Evolutionary conservation across 2,329 filamentous ascomycete species (phyloP), one percentile per base, ranked within the genome.

Genomic region (Stemphylium beticola): DNA sequence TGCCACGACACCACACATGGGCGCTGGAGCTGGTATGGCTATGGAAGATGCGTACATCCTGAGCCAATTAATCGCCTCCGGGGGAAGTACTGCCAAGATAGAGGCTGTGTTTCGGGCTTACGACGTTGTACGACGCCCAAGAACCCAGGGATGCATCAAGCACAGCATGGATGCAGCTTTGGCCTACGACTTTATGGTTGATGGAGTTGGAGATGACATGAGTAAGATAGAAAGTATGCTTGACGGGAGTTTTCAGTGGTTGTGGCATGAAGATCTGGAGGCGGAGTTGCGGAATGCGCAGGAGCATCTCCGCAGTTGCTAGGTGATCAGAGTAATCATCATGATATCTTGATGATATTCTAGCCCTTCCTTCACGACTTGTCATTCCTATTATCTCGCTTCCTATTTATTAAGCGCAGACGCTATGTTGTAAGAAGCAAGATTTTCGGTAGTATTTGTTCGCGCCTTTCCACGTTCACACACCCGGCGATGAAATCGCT

Each of bases 1-100:
- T 61, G 82, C 82, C 0, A 55, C 75, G 0, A 79, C 78, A 1
- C 82, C 83, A 1, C 81, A 83, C 62, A 76, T 81, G 4, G 83
- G 82, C 0, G 78, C 81, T 0, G 83, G 83, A 5, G 83, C 83
- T 2, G 80, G 82, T 0, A 78, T 81, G 60, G 82, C 81, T 8
- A 77, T 85, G 58, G 83, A 85, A 66, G 83, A 85, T 53, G 80
- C 77, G 1, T 74, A 81, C 18, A 65, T 78, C 1, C 69, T 83
- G 24, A 73, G 73, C 8, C 64, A 64, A 8, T 57, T 80, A 3
- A 58, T 81, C 38, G 59, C 56, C 14, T 34, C 37, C 3, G 53
- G 44, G 2, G 39, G 52, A 4, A 44, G 24, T 5, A 17, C 45
- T 14, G 57, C 51, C 3, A 42, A 58, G 32, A 55, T 78, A 3